A percentile compares a stretch with the other conserved stretches of the same genome.
Evolutionary conservation across 1,284 basidiomycete species (phyloP).

Genomic region (Ganoderma lucidum): DNA sequence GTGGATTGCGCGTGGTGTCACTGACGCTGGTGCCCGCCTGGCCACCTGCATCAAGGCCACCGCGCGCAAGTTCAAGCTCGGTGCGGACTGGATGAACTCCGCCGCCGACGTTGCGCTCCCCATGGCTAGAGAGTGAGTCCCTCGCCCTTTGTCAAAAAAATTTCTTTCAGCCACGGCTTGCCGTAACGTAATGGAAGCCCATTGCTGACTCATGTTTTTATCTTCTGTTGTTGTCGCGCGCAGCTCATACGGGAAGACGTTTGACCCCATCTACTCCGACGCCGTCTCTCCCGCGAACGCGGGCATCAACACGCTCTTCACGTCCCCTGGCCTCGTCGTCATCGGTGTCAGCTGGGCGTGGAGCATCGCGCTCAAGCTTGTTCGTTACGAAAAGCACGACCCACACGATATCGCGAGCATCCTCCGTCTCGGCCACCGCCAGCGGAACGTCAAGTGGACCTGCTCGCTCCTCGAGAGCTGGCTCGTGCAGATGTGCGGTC

Average conservation of each 20-base stretch:
- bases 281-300: constrained; percentile 58
- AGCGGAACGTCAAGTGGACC: constrained; percentile 62
- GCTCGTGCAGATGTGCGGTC: constrained; percentile 59
- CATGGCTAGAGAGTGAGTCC: constrained; percentile 62
- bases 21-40: constrained; percentile 59
- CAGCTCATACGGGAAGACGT: constrained; percentile 50
- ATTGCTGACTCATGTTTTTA: constrained; percentile 8
- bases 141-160: constrained; percentile 11
- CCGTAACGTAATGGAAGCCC: constrained; percentile 11
- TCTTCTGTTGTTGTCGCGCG: not conserved
- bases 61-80: constrained; percentile 56
- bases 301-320: constrained; percentile 60
- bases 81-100: constrained; percentile 77
- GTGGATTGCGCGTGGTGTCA: constrained; percentile 54
- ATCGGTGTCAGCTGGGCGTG: constrained; percentile 72
- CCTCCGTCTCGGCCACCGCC: constrained; percentile 57
- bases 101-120: constrained; percentile 73
- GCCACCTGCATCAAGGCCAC: constrained; percentile 63
- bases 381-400: constrained; percentile 63
- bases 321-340: constrained; percentile 58
- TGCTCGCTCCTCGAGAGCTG: constrained; percentile 58
- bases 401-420: constrained; percentile 50
- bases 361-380: constrained; percentile 73
- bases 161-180: constrained; percentile 5
- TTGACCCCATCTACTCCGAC: constrained; percentile 66